Base-by-base conservation (phyloP, 331 rosid genomes). In the Cydonia oblonga region DNA sequence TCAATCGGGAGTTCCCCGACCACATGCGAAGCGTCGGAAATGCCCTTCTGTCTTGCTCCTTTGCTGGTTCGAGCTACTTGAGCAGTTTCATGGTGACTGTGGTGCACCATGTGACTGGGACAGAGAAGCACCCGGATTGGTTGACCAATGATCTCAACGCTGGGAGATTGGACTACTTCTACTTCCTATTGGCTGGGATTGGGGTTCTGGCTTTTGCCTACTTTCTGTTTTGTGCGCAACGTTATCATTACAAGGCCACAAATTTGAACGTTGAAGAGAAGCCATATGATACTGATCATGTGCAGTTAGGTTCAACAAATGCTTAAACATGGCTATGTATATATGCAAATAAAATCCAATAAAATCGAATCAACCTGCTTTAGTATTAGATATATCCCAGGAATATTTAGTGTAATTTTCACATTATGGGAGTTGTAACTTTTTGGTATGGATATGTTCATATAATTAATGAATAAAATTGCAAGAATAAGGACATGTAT, bases 11-110 rank as follows among this genome's bases (percentile, higher is more conserved):
- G 72, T 85, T 87, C 30, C 97, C 98, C 0, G 98, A 90, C 7
- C 86, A 89, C 66, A 84, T 93, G 93, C 86, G 88, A 30, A 93
- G 97, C 28, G 46, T 90, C 20, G 96, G 90, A 1, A 93, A 90
- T 52, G 75, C 97, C 1, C 82, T 93, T 3, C 68, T 88, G 65
- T 80, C 86, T 0, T 83, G 89, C 24, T 65, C 90, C 2, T 82
- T 86, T 54, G 97, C 87, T 3, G 67, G 75, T 44, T 70, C 97
- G 2, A 83, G 84, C 72, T 90, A 93, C 81, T 18, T 82, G 61
- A 93, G 87, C 51, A 86, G 82, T 56, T 16, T 81, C 0, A 0
- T 89, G 12, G 79, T 93, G 1, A 76, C 30, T 1, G 32, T 60
- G 11, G 86, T 93, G 63, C 91, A 86, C 49, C 79, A 62, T 42